phyloP scores from a whole-genome alignment of 2,329 filamentous ascomycete species.

The Epichloe brachyelytri region DNA sequence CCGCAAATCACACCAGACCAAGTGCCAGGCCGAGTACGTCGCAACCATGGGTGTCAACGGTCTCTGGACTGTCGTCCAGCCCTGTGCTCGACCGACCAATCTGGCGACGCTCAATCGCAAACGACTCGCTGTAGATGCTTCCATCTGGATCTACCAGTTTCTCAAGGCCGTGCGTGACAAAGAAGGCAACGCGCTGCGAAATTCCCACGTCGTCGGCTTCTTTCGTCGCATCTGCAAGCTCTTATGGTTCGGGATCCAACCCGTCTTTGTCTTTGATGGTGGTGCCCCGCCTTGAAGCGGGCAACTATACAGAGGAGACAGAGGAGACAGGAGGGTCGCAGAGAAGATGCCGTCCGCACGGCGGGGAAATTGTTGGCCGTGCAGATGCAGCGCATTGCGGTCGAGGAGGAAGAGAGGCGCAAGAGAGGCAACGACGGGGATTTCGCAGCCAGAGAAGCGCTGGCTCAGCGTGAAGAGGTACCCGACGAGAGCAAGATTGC shows the following conservation, averaged over 20 bases:
- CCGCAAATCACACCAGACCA: background rate
- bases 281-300: constrained; percentile 78
- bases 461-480: constrained; percentile 51
- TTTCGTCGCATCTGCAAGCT: constrained; percentile 97
- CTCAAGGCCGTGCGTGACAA: constrained; percentile 97
- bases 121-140: constrained; percentile 91
- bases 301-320: constrained; percentile 77
- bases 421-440: constrained; percentile 33
- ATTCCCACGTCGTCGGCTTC: constrained; percentile 93
- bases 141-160: constrained; percentile 99
- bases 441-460: constrained; percentile 22
- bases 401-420: constrained; percentile 65
- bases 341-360: constrained; percentile 85
- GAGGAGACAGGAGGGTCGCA: constrained; percentile 67
- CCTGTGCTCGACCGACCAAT: constrained; percentile 89
- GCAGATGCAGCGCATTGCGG: constrained; percentile 83
- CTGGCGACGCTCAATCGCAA: constrained; percentile 93
- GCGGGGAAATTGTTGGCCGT: constrained; percentile 84
- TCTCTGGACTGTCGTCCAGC: constrained; percentile 92
- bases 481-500: constrained; percentile 59
- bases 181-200: constrained; percentile 90
- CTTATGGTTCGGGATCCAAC: constrained; percentile 89
- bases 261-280: constrained; percentile 96
- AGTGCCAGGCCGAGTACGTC: background rate
- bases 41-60: constrained; percentile 88